phyloP scores from a whole-genome alignment of 768 basidiomycete species.

The Boletus sensibilis region DNA sequence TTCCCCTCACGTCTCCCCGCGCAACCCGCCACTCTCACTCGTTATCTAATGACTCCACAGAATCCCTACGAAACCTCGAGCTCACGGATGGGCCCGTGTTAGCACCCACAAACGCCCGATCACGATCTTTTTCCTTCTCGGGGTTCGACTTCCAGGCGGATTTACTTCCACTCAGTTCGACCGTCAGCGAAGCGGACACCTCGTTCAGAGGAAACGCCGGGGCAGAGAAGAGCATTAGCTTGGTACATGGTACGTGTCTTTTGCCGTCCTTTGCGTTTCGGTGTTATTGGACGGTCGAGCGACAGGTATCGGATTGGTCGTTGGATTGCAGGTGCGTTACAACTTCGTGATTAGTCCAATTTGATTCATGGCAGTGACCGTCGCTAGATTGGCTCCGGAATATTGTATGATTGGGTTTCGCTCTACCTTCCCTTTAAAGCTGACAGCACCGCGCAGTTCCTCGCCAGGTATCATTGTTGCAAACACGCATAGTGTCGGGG shows the following conservation, averaged over 20 bases:
- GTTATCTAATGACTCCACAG: constrained; percentile 53
- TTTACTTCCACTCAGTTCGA: constrained; percentile 73
- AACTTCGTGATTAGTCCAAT: not conserved
- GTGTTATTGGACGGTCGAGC: constrained; percentile 7
- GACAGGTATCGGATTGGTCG: constrained; percentile 80
- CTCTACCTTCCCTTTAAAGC: not conserved
- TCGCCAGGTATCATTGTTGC: constrained; percentile 91
- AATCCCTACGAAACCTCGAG: constrained; percentile 78
- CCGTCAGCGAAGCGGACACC: constrained; percentile 67
- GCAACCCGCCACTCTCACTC: not conserved
- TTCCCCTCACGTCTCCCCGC: constrained; percentile 5
- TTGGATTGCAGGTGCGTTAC: constrained; percentile 66
- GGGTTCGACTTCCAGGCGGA: constrained; percentile 80
- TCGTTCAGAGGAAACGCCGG: constrained; percentile 49
- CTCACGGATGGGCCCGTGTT: constrained; percentile 60
- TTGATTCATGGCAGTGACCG: constrained; percentile 2
- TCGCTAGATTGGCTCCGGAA: constrained; percentile 82
- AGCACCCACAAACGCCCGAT: constrained; percentile 26
- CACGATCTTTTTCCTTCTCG: constrained; percentile 65
- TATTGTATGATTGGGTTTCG: constrained; percentile 63
- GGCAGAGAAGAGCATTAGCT: constrained; percentile 70
- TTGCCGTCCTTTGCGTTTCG: not conserved
- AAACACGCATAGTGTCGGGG: constrained; percentile 86
- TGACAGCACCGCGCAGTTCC: constrained; percentile 49
- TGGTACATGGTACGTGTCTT: constrained; percentile 66